These are phyloP conservation scores for Fusarium sp. DNA, from an alignment of 2,329 filamentous ascomycete species.

Conservation along the genomic window DNA sequence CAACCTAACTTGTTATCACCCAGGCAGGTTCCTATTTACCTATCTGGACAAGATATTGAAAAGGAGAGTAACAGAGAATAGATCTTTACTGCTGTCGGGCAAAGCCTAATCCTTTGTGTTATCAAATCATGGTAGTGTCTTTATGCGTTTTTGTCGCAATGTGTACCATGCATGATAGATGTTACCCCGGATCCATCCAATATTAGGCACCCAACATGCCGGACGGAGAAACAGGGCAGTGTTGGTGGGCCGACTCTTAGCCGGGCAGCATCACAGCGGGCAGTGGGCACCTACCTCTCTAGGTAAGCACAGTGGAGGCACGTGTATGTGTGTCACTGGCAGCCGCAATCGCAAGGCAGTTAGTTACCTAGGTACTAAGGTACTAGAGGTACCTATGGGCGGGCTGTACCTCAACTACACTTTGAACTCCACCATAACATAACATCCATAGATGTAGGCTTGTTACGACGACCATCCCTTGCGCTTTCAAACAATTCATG, in stretches of 20 bases:
- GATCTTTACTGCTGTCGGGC: background rate
- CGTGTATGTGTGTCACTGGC: slow-evolving; percentile 42
- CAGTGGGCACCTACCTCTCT: no score
- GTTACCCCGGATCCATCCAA: background rate
- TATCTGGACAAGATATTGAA: background rate
- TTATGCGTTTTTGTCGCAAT: background rate
- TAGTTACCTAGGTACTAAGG: background rate
- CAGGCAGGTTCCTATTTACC: background rate
- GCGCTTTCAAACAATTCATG: slow-evolving; percentile 1
- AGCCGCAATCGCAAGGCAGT: slow-evolving; percentile 35
- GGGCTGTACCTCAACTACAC: slow-evolving; percentile 3
- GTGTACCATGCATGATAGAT: background rate
- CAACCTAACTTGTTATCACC: background rate
- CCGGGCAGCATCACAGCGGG: background rate
- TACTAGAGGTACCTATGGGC: background rate
- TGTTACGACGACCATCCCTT: slow-evolving; percentile 30
- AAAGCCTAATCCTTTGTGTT: background rate
- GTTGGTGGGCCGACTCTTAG: slow-evolving; percentile 26
- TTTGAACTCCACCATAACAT: slow-evolving; percentile 33
- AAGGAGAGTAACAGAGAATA: background rate
- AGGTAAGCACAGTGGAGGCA: slow-evolving; percentile 15
- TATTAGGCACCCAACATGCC: background rate
- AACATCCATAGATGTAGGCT: slow-evolving; percentile 18
- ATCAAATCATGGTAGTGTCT: background rate
- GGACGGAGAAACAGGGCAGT: slow-evolving; percentile 38